Percentiles rank a stretch among this genome's conserved stretches.
phyloP scores from a whole-genome alignment of 495 filamentous ascomycete species.

The Aspergillus biplanus region DNA sequence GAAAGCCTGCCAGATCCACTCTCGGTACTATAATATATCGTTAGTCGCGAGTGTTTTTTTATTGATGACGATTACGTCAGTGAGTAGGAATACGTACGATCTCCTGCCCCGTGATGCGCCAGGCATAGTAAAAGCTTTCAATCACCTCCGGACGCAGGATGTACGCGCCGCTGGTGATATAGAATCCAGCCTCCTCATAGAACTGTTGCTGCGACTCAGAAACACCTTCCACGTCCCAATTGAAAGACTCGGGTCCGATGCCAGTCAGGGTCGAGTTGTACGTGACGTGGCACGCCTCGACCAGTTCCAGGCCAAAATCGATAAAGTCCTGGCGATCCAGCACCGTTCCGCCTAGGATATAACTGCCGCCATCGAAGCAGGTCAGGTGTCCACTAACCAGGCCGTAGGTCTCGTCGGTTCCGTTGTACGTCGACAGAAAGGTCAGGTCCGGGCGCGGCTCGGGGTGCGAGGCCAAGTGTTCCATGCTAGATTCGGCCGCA shows the following conservation, averaged over 20 bases:
- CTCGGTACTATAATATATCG: constrained; percentile 59
- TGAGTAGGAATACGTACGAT: constrained; percentile 33
- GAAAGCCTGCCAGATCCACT: constrained; percentile 88
- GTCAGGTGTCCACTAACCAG: constrained; percentile 69
- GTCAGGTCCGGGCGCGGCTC: constrained; percentile 70
- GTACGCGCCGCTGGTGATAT: constrained; percentile 65
- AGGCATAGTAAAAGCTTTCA: constrained; percentile 89
- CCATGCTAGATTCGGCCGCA: constrained; percentile 77
- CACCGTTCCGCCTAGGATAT: constrained; percentile 80
- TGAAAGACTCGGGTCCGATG: constrained; percentile 81
- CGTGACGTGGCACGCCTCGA: constrained; percentile 73
- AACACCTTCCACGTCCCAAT: constrained; percentile 61
- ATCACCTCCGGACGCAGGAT: constrained; percentile 82
- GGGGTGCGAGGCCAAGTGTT: constrained; percentile 74
- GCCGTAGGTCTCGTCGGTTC: constrained; percentile 44
- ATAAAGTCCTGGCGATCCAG: constrained; percentile 65
- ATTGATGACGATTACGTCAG: too few relatives aligned
- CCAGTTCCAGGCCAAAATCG: constrained; percentile 75
- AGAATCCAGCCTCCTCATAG: constrained; percentile 72
- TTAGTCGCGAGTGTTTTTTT: too few relatives aligned
- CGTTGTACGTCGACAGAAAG: constrained; percentile 67
- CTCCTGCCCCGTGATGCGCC: constrained; percentile 70
- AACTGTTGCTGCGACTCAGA: constrained; percentile 57
- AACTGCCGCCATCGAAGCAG: constrained; percentile 87
- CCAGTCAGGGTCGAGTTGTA: constrained; percentile 69